These are phyloP conservation scores for Suillus cothurnatus DNA, from an alignment of 768 basidiomycete species.

Conservation along the genomic window DNA sequence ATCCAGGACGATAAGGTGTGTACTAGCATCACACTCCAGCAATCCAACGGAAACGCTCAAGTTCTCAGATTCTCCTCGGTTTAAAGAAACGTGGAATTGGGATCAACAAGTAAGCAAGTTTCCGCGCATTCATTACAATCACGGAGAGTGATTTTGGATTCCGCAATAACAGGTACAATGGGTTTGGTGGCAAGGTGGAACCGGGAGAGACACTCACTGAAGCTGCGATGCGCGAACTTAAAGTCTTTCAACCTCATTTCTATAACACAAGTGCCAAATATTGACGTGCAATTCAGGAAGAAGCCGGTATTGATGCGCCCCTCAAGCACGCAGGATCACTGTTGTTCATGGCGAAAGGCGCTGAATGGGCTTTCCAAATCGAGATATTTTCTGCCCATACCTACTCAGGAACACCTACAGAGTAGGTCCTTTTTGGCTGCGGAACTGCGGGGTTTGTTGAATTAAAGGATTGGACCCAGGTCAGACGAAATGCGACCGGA, in stretches of 20 bases:
- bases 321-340: conserved; percentile 66
- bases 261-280: not conserved
- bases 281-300: conserved; percentile 58
- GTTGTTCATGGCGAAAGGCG: conserved; percentile 58
- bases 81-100: conserved; percentile 83
- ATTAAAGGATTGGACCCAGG: conserved; percentile 38
- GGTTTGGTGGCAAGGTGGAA: conserved; percentile 90
- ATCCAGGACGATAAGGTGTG: conserved; percentile 51
- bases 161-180: conserved; percentile 66
- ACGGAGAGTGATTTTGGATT: not conserved
- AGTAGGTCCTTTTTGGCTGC: conserved; percentile 49
- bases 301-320: conserved; percentile 71
- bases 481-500: conserved; percentile 87
- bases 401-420: conserved; percentile 62
- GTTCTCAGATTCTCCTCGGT: conserved; percentile 70
- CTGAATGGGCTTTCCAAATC: conserved; percentile 67
- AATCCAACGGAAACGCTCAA: conserved; percentile 31
- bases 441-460: not conserved
- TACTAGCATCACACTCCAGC: not conserved
- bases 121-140: not conserved
- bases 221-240: conserved; percentile 77
- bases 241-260: conserved; percentile 39
- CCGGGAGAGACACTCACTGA: conserved; percentile 63
- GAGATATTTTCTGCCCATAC: conserved; percentile 67
- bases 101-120: conserved; percentile 46